Conservation (phyloP, 495 filamentous ascomycete genomes). For the Haplographium delicatum region DNA sequence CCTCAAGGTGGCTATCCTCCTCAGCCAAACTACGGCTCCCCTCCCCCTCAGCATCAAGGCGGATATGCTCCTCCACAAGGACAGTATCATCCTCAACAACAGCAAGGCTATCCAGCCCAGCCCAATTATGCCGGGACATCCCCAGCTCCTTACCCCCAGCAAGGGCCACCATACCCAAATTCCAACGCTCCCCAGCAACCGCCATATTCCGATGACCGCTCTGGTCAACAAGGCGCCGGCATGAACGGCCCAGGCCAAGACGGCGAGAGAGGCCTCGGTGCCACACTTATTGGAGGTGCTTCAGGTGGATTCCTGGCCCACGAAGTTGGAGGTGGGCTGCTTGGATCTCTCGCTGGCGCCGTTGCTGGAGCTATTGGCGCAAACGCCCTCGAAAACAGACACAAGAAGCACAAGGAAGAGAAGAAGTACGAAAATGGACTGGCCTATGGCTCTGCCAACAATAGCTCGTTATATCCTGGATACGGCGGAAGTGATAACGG, state of each 20-base stretch:
- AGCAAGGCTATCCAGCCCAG: conserved; percentile 8
- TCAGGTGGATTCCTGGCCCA: conserved; percentile 48
- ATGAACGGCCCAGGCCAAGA: conserved; percentile 22
- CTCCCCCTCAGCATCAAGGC: conserved; percentile 6
- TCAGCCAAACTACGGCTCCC: conserved; percentile 26
- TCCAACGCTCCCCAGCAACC: conserved; percentile 21
- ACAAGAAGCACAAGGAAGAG: conserved; percentile 32
- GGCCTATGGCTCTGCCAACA: conserved; percentile 2
- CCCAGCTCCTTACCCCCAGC: conserved; percentile 4
- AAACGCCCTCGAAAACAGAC: conserved; percentile 45
- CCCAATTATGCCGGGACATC: not conserved
- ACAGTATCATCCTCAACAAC: conserved; percentile 5
- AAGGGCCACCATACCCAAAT: not conserved
- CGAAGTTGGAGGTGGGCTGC: conserved; percentile 38
- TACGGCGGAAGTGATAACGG: conserved; percentile 6
- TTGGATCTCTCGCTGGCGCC: conserved; percentile 45
- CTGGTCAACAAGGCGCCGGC: conserved; percentile 7
- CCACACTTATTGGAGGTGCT: conserved; percentile 49
- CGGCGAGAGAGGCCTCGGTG: conserved; percentile 47
- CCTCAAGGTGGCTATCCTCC: conserved; percentile 20
- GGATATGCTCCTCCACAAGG: conserved; percentile 25
- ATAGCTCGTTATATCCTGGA: conserved; percentile 20
- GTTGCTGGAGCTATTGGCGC: conserved; percentile 53
- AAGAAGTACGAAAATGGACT: conserved; percentile 21
- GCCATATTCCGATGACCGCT: conserved; percentile 25